These are phyloP conservation scores for Russula griseocarnosa DNA, from an alignment of 768 basidiomycete genomes.

Conservation along the genomic window DNA sequence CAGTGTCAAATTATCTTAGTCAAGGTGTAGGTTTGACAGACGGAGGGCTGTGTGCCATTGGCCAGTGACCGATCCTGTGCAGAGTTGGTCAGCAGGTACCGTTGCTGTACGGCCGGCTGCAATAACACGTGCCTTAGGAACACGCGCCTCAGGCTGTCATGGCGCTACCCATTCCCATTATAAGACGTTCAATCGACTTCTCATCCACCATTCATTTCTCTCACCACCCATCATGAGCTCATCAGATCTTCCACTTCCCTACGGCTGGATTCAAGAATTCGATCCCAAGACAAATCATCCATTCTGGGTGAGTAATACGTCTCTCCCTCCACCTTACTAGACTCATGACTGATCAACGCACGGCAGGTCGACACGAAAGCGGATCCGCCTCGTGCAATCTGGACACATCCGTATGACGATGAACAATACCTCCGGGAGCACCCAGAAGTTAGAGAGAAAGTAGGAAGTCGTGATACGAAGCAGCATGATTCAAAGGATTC, in stretches of 20 bases:
- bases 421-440: conserved; percentile 56
- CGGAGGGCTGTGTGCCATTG: background rate
- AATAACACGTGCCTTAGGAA: too few relatives aligned
- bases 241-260: conserved; percentile 44
- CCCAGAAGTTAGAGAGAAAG: conserved; percentile 44
- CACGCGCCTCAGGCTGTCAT: too few relatives aligned
- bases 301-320: conserved; percentile 45
- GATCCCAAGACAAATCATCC: conserved; percentile 42
- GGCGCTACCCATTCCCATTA: background rate
- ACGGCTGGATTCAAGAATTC: conserved; percentile 53
- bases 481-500: background rate
- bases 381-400: conserved; percentile 60
- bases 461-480: conserved; percentile 22
- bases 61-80: too few relatives aligned
- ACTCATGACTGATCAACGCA: background rate
- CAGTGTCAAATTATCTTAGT: background rate
- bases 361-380: conserved; percentile 62
- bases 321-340: background rate
- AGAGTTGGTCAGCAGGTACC: background rate
- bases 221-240: conserved; percentile 27
- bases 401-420: conserved; percentile 72
- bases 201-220: background rate
- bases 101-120: too few relatives aligned
- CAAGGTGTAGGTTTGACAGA: too few relatives aligned
- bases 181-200: background rate